Evolutionary conservation across 176 grass and related monocot genomes (phyloP).

Genomic region (Lolium multiflorum): DNA sequence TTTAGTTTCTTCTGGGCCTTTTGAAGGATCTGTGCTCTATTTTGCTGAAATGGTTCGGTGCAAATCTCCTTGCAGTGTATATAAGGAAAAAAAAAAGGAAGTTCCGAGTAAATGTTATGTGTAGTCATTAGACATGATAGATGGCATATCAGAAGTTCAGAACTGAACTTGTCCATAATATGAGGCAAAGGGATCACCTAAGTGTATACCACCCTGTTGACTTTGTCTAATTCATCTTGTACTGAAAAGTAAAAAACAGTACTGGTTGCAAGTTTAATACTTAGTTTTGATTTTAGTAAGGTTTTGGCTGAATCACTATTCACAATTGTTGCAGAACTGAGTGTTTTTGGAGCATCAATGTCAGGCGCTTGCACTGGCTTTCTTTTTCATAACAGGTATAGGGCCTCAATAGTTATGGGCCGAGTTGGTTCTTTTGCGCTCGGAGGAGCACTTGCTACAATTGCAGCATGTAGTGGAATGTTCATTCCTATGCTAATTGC

Average conservation of each 20-base stretch:
- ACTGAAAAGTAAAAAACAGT: background rate
- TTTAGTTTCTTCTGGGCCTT: background rate
- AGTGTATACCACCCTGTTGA: background rate
- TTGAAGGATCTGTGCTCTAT: background rate
- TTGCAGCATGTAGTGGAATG: constrained; percentile 92
- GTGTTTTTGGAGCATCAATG: constrained; percentile 95
- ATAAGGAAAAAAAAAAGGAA: background rate
- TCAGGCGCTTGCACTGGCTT: constrained; percentile 87
- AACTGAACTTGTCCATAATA: constrained; percentile 2
- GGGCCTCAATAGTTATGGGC: constrained; percentile 85
- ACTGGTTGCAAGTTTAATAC: background rate
- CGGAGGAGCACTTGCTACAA: constrained; percentile 80
- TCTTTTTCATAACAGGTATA: constrained; percentile 91
- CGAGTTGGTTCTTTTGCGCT: constrained; percentile 77
- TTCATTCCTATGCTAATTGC: constrained; percentile 83
- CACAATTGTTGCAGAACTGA: constrained; percentile 60
- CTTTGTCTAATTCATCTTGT: background rate
- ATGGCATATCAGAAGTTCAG: background rate
- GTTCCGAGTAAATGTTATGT: background rate
- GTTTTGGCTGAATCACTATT: constrained; percentile 28
- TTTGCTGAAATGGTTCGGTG: background rate
- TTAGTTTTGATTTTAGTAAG: constrained; percentile 15
- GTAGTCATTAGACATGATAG: constrained; percentile 7
- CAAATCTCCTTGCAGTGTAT: constrained; percentile 31
- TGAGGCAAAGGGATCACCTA: background rate